Evolutionary conservation across 805 yeast genomes (phyloP).

Genomic region (Yarrowia yakushimensis): DNA sequence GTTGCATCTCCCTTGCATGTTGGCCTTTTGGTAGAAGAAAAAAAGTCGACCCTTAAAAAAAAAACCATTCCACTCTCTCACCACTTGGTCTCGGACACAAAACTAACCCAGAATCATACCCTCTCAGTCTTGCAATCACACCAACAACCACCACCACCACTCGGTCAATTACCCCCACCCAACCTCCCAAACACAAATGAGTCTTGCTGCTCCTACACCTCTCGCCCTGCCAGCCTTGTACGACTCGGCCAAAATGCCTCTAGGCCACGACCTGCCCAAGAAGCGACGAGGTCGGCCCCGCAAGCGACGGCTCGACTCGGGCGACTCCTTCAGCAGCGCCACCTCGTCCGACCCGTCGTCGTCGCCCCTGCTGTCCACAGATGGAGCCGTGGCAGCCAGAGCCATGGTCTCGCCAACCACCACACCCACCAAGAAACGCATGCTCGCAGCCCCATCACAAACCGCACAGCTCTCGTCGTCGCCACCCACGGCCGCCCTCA

Average conservation of each 20-base stretch:
- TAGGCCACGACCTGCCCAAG: neutral
- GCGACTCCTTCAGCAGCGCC: neutral
- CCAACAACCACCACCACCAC: too few relatives aligned
- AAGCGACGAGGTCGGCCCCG: conserved; percentile 15
- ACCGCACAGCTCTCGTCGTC: conserved; percentile 14
- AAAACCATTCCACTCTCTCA: too few relatives aligned
- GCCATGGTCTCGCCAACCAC: neutral
- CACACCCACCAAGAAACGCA: conserved; percentile 16
- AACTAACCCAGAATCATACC: conserved; percentile 3
- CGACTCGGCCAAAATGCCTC: neutral
- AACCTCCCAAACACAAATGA: neutral
- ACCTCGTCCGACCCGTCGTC: neutral
- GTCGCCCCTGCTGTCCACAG: conserved; percentile 4
- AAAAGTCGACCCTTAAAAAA: too few relatives aligned
- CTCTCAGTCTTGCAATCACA: neutral
- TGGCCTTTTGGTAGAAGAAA: too few relatives aligned
- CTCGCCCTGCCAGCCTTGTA: conserved; percentile 1
- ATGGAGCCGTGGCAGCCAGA: neutral
- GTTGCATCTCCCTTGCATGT: neutral
- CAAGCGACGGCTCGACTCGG: neutral
- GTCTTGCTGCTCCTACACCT: conserved; percentile 24
- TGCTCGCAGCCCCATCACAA: neutral
- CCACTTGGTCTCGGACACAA: too few relatives aligned
- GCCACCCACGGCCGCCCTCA: neutral
- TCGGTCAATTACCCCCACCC: neutral